Base-by-base conservation (phyloP, 2,329 filamentous ascomycete genomes). In the Fusarium scirpi region DNA sequence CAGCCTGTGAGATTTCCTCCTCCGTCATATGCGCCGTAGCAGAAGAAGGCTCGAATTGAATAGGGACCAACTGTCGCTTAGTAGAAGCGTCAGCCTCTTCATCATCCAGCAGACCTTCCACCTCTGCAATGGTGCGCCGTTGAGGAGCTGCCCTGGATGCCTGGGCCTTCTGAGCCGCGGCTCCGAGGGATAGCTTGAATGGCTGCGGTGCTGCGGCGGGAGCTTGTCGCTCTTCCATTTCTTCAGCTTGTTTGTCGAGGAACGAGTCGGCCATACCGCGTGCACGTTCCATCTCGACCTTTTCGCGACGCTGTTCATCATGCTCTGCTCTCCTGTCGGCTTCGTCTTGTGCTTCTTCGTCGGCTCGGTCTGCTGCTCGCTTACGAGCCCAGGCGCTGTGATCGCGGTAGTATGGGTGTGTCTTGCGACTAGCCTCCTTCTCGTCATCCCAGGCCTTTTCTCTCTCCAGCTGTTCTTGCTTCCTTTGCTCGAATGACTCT, bases 71-170 rank as follows among this genome's bases (percentile, higher is more conserved):
- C 62, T 91, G 91, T 10, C 93, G 89, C 80, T 91, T 93, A 8
- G 88, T 88, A 24, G 87, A 86, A 52, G 86, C 83, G 52, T 92
- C 88, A 68, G 96, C 92, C 77, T 98, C 96, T 80, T 98, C 96
- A 80, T 98, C 94, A 82, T 98, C 96, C 70, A 99, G 85, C 1
- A 99, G 85, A 32, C 94, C 94, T 83, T 98, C 96, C 58, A 99
- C 93, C 78, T 99, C 96, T 60, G 94, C 94, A 67, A 97, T 91
- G 1, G 94, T 97, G 65, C 94, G 91, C 64, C 93, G 88, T 62
- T 88, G 85, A 0, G 88, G 83, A 16, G 85, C 85, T 1, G 82
- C 82, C 43, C 85, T 84, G 62, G 87, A 87, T 0, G 86, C 86
- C 52, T 88, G 86, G 0, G 86, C 86, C 73, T 86, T 94, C 79